Conservation (phyloP, 2,329 filamentous ascomycete genomes). For the Periglandula ipomoeae region DNA sequence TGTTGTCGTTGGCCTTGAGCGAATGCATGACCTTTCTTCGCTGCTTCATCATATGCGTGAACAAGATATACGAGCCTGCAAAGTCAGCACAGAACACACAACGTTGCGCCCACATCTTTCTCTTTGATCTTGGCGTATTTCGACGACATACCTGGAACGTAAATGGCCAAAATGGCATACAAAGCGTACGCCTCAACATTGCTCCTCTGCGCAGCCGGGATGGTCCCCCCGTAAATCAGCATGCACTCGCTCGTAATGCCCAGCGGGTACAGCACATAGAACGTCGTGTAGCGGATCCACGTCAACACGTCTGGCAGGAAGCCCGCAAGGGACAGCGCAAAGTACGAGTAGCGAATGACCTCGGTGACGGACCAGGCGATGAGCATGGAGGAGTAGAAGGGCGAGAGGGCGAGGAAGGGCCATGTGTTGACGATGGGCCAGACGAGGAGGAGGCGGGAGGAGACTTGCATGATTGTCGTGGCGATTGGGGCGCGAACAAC, state of each 20-base stretch:
- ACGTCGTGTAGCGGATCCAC: constrained; percentile 87
- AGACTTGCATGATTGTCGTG: constrained; percentile 86
- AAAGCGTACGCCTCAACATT: constrained; percentile 48
- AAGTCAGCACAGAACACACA: too few species aligned
- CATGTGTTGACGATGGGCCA: constrained; percentile 76
- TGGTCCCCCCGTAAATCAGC: constrained; percentile 64
- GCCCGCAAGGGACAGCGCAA: constrained; percentile 62
- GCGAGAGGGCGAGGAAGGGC: constrained; percentile 51
- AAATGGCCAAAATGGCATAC: constrained; percentile 59
- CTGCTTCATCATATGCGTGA: constrained; percentile 92
- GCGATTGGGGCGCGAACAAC: constrained; percentile 76
- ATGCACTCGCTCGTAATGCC: constrained; percentile 83
- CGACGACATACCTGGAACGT: constrained; percentile 62
- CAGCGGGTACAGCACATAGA: constrained; percentile 85
- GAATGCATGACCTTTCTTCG: constrained; percentile 67
- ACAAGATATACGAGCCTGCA: constrained; percentile 68
- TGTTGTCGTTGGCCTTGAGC: constrained; percentile 39
- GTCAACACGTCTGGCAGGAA: constrained; percentile 56
- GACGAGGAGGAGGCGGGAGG: constrained; percentile 77
- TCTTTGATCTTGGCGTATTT: neutral
- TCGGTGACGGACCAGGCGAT: constrained; percentile 85
- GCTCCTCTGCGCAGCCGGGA: constrained; percentile 39
- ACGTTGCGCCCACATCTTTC: too few species aligned
- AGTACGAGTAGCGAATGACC: constrained; percentile 88
- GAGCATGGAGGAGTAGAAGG: constrained; percentile 69